A percentile compares a stretch with the other conserved stretches of the same genome.
Conservation (phyloP, 2,329 filamentous ascomycete species). For the Apiospora aurea region DNA sequence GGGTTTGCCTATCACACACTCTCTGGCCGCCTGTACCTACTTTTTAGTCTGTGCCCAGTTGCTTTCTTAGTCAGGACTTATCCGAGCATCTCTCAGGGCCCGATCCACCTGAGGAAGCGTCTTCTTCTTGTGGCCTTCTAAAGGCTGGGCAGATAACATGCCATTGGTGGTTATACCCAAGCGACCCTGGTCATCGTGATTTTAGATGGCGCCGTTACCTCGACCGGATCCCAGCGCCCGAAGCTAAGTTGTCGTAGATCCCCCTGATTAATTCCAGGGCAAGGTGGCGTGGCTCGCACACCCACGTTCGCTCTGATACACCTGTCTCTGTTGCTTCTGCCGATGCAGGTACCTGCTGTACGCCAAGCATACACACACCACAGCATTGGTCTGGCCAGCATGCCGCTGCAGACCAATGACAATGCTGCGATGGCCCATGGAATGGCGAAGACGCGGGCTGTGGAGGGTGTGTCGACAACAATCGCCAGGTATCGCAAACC, state of each 20-base stretch:
- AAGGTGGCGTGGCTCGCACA: conserved; percentile 5
- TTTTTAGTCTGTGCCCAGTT: neutral
- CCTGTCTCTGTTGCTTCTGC: conserved; percentile 9
- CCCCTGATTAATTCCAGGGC: conserved; percentile 23
- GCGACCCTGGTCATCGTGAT: conserved; percentile 13
- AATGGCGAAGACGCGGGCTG: neutral
- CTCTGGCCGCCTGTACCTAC: neutral
- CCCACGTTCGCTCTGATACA: conserved; percentile 1
- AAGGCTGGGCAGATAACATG: conserved; percentile 7
- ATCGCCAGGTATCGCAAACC: conserved; percentile 6
- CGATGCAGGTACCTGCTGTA: conserved; percentile 17
- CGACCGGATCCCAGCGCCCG: conserved; percentile 19
- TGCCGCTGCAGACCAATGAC: conserved; percentile 9
- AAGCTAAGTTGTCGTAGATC: conserved; percentile 14
- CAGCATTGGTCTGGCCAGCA: conserved; percentile 11
- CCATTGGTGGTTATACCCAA: neutral
- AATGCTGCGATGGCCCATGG: neutral
- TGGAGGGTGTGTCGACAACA: conserved; percentile 19
- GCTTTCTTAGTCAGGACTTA: neutral
- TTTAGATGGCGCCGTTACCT: conserved; percentile 12
- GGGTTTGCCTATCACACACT: neutral
- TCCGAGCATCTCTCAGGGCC: neutral
- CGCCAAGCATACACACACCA: neutral
- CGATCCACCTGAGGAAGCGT: conserved; percentile 14
- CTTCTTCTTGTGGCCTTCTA: neutral